phyloP scores from a whole-genome alignment of 345 rosid species.

The Euphorbia pulcherrima region DNA sequence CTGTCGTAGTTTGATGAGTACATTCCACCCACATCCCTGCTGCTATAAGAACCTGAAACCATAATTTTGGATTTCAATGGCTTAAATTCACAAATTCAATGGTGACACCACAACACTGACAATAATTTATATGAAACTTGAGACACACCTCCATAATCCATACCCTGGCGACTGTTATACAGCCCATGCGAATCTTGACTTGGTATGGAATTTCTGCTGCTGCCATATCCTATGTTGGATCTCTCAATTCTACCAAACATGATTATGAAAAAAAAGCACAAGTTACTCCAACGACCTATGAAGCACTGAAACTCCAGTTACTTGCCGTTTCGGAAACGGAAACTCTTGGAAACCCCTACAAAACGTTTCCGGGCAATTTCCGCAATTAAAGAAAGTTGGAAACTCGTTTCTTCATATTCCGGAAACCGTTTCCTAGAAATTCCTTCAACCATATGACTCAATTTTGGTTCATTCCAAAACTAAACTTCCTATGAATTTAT shows the following conservation, averaged over 20 bases:
- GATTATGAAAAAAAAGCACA: not conserved
- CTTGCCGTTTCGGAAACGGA: too few species aligned
- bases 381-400: too few species aligned
- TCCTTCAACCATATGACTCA: too few species aligned
- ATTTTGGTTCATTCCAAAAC: too few species aligned
- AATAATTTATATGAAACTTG: slow-evolving; percentile 16
- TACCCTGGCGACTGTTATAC: slow-evolving; percentile 69
- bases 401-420: too few species aligned
- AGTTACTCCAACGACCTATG: too few species aligned
- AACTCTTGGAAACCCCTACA: too few species aligned
- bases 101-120: slow-evolving; percentile 4
- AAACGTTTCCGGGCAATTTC: too few species aligned
- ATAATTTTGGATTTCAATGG: slow-evolving; percentile 6
- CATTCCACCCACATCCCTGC: slow-evolving; percentile 70
- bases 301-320: too few species aligned
- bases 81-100: not conserved
- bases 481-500: too few species aligned
- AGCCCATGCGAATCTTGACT: slow-evolving; percentile 79
- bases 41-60: slow-evolving; percentile 67
- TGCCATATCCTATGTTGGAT: slow-evolving; percentile 69
- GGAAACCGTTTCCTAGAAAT: too few species aligned
- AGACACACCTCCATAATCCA: slow-evolving; percentile 68
- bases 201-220: slow-evolving; percentile 73
- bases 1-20: slow-evolving; percentile 71
- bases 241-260: slow-evolving; percentile 66